Conservation (phyloP, 805 yeast genomes). For the Yarrowia alimentaria region DNA sequence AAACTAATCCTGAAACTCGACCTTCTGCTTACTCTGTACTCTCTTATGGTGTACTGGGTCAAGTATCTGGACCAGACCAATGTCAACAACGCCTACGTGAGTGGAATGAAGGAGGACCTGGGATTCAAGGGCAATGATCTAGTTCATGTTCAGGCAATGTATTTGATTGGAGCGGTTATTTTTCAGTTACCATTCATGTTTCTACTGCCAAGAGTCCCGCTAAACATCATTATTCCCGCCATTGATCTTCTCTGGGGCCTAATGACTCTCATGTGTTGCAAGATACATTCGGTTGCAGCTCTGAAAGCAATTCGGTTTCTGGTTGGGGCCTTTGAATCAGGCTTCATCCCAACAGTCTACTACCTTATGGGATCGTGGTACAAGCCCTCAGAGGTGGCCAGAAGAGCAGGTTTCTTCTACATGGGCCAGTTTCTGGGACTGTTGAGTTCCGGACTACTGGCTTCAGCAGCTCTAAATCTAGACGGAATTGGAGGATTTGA, state of each 20-base stretch:
- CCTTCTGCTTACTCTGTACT: constrained; percentile 51
- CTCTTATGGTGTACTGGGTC: constrained; percentile 63
- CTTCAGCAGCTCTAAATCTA: constrained; percentile 49
- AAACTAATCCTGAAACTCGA: constrained; percentile 53
- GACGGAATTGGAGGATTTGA: constrained; percentile 53
- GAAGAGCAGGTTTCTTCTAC: constrained; percentile 60
- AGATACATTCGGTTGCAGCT: constrained; percentile 49
- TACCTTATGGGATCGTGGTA: constrained; percentile 51
- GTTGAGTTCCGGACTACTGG: constrained; percentile 59
- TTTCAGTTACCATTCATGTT: constrained; percentile 62
- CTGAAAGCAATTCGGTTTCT: constrained; percentile 62
- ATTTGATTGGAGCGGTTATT: constrained; percentile 56
- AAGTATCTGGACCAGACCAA: constrained; percentile 43
- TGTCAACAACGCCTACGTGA: constrained; percentile 61
- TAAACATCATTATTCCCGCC: constrained; percentile 51
- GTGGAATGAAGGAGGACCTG: constrained; percentile 57
- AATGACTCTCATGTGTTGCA: constrained; percentile 56
- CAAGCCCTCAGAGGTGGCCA: constrained; percentile 52
- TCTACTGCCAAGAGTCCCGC: constrained; percentile 53
- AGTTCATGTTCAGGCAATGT: constrained; percentile 55
- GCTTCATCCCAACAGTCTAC: constrained; percentile 51
- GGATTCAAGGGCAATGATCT: constrained; percentile 60
- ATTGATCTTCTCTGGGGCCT: constrained; percentile 67
- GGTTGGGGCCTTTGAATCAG: constrained; percentile 66
- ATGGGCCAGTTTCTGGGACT: constrained; percentile 61